Conservation (phyloP, 805 yeast genomes). For the Saturnispora halmiae region DNA sequence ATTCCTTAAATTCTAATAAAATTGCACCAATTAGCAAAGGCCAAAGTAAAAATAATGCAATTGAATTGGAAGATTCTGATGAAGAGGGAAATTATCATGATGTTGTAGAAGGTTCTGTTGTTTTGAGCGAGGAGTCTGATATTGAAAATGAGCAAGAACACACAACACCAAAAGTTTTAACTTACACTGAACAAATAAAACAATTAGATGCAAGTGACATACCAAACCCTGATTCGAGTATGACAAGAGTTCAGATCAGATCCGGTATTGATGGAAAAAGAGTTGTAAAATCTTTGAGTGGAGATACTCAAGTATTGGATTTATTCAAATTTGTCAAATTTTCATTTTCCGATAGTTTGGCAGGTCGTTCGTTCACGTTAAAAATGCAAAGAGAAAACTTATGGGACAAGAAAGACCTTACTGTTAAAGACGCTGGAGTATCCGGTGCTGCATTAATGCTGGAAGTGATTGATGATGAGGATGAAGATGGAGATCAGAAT, state of each 20-base stretch:
- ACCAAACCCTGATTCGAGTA: conserved; percentile 48
- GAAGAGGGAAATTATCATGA: conserved; percentile 21
- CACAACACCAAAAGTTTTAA: conserved; percentile 10
- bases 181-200: conserved; percentile 16
- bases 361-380: conserved; percentile 44
- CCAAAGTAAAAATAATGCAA: conserved; percentile 6
- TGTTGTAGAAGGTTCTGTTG: conserved; percentile 11
- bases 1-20: conserved; percentile 64
- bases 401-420: conserved; percentile 39
- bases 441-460: conserved; percentile 72
- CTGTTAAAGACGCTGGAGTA: conserved; percentile 68
- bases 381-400: conserved; percentile 53
- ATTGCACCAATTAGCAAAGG: conserved; percentile 37
- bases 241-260: conserved; percentile 80
- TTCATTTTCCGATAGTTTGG: conserved; percentile 36
- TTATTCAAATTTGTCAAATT: conserved; percentile 63
- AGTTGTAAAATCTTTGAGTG: conserved; percentile 50
- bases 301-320: conserved; percentile 43
- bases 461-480: conserved; percentile 37
- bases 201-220: conserved; percentile 30
- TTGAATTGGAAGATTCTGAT: conserved; percentile 32
- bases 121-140: background rate
- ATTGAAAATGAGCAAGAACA: conserved; percentile 1
- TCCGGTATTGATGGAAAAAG: conserved; percentile 75
- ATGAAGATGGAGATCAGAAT: conserved; percentile 5